A percentile compares a stretch with the other conserved stretches of the same genome.
Conservation (phyloP, 192 early-diverging fungal species). For the Gryganskiella cystojenkinii region DNA sequence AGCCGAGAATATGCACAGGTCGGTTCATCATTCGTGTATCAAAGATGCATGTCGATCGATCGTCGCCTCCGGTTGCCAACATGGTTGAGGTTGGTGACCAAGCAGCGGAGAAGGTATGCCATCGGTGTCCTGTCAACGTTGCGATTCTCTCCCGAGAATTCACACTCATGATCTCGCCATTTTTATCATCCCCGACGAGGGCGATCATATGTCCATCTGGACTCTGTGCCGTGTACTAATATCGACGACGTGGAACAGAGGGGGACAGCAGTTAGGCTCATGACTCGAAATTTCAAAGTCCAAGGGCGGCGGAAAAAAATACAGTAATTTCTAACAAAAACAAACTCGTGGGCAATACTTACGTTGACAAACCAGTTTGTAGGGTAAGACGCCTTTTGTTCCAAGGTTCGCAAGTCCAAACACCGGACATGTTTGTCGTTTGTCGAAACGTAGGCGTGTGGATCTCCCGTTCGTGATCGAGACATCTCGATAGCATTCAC, state of each 20-base stretch:
- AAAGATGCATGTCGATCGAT: slow-evolving; percentile 33
- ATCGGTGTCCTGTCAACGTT: slow-evolving; percentile 34
- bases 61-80: slow-evolving; percentile 43
- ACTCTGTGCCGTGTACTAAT: slow-evolving; percentile 44
- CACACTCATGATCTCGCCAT: slow-evolving; percentile 32
- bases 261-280: too few species aligned
- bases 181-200: slow-evolving; percentile 15
- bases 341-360: neutral
- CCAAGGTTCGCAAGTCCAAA: slow-evolving; percentile 20
- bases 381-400: slow-evolving; percentile 4
- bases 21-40: slow-evolving; percentile 30
- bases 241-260: neutral
- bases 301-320: neutral
- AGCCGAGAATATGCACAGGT: slow-evolving; percentile 27
- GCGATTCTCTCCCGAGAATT: slow-evolving; percentile 42
- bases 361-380: slow-evolving; percentile 38
- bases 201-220: slow-evolving; percentile 46
- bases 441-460: slow-evolving; percentile 32
- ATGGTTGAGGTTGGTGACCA: slow-evolving; percentile 43
- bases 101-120: slow-evolving; percentile 33
- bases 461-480: slow-evolving; percentile 31
- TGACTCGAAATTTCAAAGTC: too few species aligned
- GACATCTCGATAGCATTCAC: slow-evolving; percentile 46
- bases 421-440: slow-evolving; percentile 28
- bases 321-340: neutral